Evolutionary conservation across 1,139 yeast species (phyloP).

Genomic region (Magnusiomyces tetraspermus): DNA sequence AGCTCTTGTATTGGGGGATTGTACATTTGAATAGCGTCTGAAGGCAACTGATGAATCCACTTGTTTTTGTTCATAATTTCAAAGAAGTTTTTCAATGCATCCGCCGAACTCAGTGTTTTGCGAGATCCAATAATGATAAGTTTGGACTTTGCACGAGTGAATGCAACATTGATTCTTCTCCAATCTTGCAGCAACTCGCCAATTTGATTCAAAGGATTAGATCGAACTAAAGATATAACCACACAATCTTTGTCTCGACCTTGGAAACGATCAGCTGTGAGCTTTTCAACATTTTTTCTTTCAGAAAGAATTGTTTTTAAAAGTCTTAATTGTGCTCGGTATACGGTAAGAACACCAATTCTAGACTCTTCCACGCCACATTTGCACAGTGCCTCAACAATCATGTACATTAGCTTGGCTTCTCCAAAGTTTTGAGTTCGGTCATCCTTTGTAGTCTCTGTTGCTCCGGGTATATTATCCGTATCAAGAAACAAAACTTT

Average conservation of each 20-base stretch:
- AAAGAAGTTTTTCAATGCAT: slow-evolving; percentile 54
- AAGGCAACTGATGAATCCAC: slow-evolving; percentile 58
- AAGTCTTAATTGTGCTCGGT: slow-evolving; percentile 66
- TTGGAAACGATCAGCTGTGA: slow-evolving; percentile 94
- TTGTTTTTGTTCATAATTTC: slow-evolving; percentile 46
- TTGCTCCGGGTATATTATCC: slow-evolving; percentile 51
- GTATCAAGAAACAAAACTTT: slow-evolving; percentile 73
- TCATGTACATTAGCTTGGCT: slow-evolving; percentile 52
- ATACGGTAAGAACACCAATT: slow-evolving; percentile 84
- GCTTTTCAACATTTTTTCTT: slow-evolving; percentile 26
- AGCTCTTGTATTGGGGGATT: slow-evolving; percentile 12
- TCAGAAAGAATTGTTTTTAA: slow-evolving; percentile 40
- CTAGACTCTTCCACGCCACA: slow-evolving; percentile 53
- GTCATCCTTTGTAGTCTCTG: slow-evolving; percentile 52
- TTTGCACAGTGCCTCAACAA: slow-evolving; percentile 47
- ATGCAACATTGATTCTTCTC: slow-evolving; percentile 88
- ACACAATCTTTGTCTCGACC: slow-evolving; percentile 93
- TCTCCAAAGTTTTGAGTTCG: slow-evolving; percentile 66
- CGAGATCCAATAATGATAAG: slow-evolving; percentile 63
- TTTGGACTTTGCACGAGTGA: slow-evolving; percentile 82
- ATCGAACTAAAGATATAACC: slow-evolving; percentile 75
- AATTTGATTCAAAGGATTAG: slow-evolving; percentile 55
- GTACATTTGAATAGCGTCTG: slow-evolving; percentile 37
- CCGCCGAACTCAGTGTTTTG: slow-evolving; percentile 47
- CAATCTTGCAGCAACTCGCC: slow-evolving; percentile 82